Percentiles rank a stretch among this genome's conserved stretches.
phyloP scores from a whole-genome alignment of 768 basidiomycete species.

The Mycena alexandri region DNA sequence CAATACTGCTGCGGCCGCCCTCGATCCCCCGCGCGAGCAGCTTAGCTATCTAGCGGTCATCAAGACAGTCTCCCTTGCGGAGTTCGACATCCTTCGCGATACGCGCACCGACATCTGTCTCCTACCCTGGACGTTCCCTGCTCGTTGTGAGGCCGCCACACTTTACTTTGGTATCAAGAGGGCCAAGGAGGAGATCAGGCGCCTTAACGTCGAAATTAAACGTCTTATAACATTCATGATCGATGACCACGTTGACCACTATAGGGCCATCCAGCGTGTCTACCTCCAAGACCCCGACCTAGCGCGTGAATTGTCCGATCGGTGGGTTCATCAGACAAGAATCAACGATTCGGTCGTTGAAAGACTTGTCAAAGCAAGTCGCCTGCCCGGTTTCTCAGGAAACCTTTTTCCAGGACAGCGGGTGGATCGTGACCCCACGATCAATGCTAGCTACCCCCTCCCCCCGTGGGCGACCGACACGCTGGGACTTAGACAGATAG shows the following conservation, averaged over 20 bases:
- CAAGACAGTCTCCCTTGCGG: background rate
- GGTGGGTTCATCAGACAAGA: background rate
- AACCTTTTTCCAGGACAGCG: background rate
- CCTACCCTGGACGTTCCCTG: background rate
- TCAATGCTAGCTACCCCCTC: background rate
- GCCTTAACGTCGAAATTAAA: slow-evolving; percentile 1
- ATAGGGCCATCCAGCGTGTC: too few species aligned
- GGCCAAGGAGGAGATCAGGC: slow-evolving; percentile 2
- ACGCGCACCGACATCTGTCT: slow-evolving; percentile 4
- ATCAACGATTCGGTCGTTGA: background rate
- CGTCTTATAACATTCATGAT: slow-evolving; percentile 4
- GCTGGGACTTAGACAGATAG: background rate
- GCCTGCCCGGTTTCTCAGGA: background rate
- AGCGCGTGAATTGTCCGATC: background rate
- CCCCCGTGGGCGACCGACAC: slow-evolving; percentile 6
- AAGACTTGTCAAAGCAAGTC: background rate
- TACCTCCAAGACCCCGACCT: background rate
- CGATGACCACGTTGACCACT: slow-evolving; percentile 7
- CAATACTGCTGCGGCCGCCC: background rate
- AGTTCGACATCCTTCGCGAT: slow-evolving; percentile 13
- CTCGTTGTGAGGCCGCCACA: background rate
- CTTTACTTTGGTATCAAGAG: slow-evolving; percentile 15
- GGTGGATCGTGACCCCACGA: background rate
- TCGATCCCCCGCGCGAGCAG: slow-evolving; percentile 2
- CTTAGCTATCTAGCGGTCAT: background rate